Base-by-base conservation (phyloP, 2,329 filamentous ascomycete genomes). In the Nannizziopsis barbatae region DNA sequence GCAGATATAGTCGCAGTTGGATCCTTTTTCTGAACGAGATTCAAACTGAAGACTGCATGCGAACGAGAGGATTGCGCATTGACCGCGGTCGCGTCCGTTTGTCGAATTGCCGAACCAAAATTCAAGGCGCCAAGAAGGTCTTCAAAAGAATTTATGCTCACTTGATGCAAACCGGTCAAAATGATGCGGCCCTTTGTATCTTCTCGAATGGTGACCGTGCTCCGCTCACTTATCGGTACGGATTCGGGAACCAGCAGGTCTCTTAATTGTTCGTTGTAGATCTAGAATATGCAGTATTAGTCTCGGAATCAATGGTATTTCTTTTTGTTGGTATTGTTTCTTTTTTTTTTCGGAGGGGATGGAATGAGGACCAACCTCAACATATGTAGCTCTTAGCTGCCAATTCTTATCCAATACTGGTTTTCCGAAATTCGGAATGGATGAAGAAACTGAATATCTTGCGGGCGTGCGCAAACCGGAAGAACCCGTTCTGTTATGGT, bases 51-150 rank as follows among this genome's bases (percentile, higher is more conserved):
- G 27, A 98, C 89, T 31, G 92, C 92, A 64, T 98, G 92, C 1
- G 92, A 98, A 55, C 92, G 87, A 9, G 92, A 98, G 0, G 92
- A 98, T 63, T 95, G 90, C 38, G 90, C 92, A 62, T 98, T 98
- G 62, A 96, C 92, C 2, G 90, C 92, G 1, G 92, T 98, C 18
- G 92, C 84, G 68, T 98, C 92, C 0, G 92, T 98, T 63, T 98
- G 92, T 52, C 92, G 84, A 62, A 98, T 94, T 18, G 83, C 79
- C 0, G 92, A 98, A 15, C 92, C 92, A 61, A 93, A 90, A 63
- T 89, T 92, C 49, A 98, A 74, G 5, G 88, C 89, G 52, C 81
- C 82, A 66, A 96, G 79, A 42, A 98, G 71, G 63, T 98, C 92
- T 4, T 96, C 89, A 7, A 89, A 84, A 0, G 86, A 95, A 61